Evolutionary conservation across 2,329 filamentous ascomycete genomes (phyloP).

Genomic region (Phialemoniopsis sp.): DNA sequence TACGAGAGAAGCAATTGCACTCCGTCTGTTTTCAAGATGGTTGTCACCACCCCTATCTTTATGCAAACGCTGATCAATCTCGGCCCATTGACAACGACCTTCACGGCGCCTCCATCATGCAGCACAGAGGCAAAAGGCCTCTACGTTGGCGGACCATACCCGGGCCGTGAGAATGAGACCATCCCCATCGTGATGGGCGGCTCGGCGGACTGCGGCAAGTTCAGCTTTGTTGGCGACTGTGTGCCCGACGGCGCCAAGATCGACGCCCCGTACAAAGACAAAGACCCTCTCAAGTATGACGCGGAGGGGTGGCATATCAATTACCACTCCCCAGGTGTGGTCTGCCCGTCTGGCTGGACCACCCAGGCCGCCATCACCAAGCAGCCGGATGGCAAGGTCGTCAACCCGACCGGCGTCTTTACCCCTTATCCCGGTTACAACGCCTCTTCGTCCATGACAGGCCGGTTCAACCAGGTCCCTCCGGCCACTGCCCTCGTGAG

Average conservation of each 20-base stretch:
- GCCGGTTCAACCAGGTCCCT: not conserved
- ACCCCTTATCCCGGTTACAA: conserved; percentile 1
- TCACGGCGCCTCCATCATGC: conserved; percentile 17
- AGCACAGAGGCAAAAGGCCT: conserved; percentile 2
- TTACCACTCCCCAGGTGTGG: conserved; percentile 16
- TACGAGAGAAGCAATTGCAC: no score
- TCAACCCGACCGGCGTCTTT: conserved; percentile 4
- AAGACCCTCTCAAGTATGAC: not conserved
- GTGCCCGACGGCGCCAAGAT: conserved; percentile 11
- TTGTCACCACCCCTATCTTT: conserved; percentile 11
- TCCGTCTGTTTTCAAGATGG: conserved; percentile 11
- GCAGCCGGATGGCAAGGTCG: not conserved
- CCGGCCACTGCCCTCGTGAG: not conserved
- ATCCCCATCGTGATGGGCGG: no score
- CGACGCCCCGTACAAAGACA: conserved; percentile 5
- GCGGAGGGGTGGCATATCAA: conserved; percentile 2
- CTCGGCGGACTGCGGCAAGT: no score
- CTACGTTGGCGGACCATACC: not conserved
- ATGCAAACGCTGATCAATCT: conserved; percentile 18
- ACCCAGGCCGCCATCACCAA: conserved; percentile 12
- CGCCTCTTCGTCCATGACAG: no score
- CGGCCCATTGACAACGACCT: conserved; percentile 23
- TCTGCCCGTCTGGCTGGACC: conserved; percentile 17
- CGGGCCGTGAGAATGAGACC: no score
- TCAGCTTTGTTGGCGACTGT: conserved; percentile 15